phyloP scores from a whole-genome alignment of 2,329 filamentous ascomycete genomes.

The Trichophyton schoenleinii region DNA sequence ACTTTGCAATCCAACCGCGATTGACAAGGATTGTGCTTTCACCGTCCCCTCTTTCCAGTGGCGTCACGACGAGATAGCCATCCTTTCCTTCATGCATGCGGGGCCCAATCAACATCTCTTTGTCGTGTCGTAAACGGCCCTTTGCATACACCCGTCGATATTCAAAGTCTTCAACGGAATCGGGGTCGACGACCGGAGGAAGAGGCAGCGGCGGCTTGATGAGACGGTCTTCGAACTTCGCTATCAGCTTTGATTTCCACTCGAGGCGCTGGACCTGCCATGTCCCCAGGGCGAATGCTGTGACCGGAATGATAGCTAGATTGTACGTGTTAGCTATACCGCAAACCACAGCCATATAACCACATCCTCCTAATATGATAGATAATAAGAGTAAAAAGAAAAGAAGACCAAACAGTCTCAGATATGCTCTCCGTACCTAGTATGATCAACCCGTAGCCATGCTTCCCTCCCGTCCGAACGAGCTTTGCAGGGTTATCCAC shows the following conservation, averaged over 20 bases:
- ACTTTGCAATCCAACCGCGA: constrained; percentile 81
- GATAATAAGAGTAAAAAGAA: constrained; percentile 7
- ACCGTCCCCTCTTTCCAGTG: constrained; percentile 56
- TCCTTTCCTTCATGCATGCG: constrained; percentile 79
- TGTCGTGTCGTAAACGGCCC: constrained; percentile 68
- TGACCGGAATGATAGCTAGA: constrained; percentile 69
- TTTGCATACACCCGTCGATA: constrained; percentile 69
- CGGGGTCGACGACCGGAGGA: constrained; percentile 67
- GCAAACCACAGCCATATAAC: not conserved
- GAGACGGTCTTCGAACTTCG: constrained; percentile 82
- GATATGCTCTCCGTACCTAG: constrained; percentile 42
- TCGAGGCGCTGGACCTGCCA: constrained; percentile 91
- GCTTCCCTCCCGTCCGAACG: constrained; percentile 59
- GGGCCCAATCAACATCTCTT: constrained; percentile 92
- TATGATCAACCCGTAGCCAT: constrained; percentile 69
- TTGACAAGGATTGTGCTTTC: constrained; percentile 69
- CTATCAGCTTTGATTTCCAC: constrained; percentile 89
- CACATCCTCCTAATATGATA: not conserved
- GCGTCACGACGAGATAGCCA: constrained; percentile 84
- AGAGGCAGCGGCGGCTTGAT: constrained; percentile 74
- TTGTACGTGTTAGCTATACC: not conserved
- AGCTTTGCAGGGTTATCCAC: constrained; percentile 75
- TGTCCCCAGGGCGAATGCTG: constrained; percentile 76
- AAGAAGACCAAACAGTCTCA: not conserved
- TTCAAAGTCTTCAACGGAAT: constrained; percentile 78